Base-by-base conservation (phyloP, 441 rosid genomes). In the Gossypium gossypioides region DNA sequence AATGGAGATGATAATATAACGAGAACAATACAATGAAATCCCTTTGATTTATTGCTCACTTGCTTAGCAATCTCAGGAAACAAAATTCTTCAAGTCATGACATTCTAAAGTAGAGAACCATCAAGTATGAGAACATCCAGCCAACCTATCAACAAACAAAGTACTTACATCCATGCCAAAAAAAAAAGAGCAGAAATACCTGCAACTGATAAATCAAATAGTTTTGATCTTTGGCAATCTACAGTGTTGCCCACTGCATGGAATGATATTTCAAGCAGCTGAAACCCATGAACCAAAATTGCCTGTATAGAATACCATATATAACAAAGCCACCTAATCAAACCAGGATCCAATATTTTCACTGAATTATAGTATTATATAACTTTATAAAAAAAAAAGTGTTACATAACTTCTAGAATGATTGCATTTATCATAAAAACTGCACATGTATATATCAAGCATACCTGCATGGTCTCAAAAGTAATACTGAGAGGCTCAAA, bases 391-490 rank as follows among this genome's bases (percentile, higher is more conserved):
- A 2, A 37, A 25, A 24, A 40, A 40, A 40, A 60, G 27, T 40
- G 61, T 5, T 5, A 64, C 22, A 21, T 7, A 21, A 42, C 34
- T 21, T 55, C 46, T 1, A 65, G 69, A 44, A 54, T 27, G 18
- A 13, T 74, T 3, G 68, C 48, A 65, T 44, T 6, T 13, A 22
- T 65, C 50, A 72, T 13, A 34, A 60, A 69, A 19, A 24, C 50
- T 52, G 1, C 15, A 50, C 18, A 50, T 50, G 18, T 12, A 50
- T 48, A 48, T 12, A 48, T 48, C 57, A n/a, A 55, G 51, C 63
- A 70, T 86, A 95, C 99, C 94, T 92, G 99, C 89, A 91, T 81
- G 69, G 96, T 95, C 87, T 95, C 99, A 80, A 95, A 95, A 78
- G 92, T 92, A 72, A 95, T 86, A 85, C 99, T 91, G 76, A 90